phyloP scores from a whole-genome alignment of 2,329 filamentous ascomycete genomes.

The Cadophora sp. region DNA sequence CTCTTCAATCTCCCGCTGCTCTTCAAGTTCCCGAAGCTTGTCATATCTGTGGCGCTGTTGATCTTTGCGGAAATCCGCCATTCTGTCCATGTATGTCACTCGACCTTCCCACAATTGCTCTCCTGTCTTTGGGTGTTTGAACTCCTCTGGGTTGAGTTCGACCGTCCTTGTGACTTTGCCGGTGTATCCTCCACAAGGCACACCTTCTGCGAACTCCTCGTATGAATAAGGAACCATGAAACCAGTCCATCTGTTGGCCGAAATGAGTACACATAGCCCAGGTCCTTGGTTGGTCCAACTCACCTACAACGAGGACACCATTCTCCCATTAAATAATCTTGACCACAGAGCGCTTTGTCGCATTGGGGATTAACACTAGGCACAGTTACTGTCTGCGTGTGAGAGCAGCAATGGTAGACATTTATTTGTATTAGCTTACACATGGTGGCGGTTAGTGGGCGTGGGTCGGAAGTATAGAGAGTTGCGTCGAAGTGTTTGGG shows the following conservation, averaged over 20 bases:
- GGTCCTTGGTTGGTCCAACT: neutral
- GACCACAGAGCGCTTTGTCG: neutral
- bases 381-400: slow-evolving; percentile 5
- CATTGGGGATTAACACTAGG: slow-evolving; percentile 17
- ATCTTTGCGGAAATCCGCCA: neutral
- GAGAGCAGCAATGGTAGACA: slow-evolving; percentile 20
- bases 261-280: neutral
- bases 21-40: neutral
- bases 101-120: slow-evolving; percentile 7
- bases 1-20: neutral
- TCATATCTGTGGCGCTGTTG: neutral
- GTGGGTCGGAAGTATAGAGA: neutral
- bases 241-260: neutral
- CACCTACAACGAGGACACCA: slow-evolving; percentile 25
- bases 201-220: slow-evolving; percentile 2
- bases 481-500: neutral
- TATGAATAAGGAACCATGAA: slow-evolving; percentile 15
- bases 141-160: neutral
- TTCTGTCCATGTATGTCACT: neutral
- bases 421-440: slow-evolving; percentile 17
- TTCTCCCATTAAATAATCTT: slow-evolving; percentile 1
- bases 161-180: slow-evolving; percentile 19
- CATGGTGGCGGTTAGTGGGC: slow-evolving; percentile 2
- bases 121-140: neutral
- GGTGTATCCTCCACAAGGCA: neutral